Conservation (phyloP, 495 filamentous ascomycete species). For the Xylaria venustula region DNA sequence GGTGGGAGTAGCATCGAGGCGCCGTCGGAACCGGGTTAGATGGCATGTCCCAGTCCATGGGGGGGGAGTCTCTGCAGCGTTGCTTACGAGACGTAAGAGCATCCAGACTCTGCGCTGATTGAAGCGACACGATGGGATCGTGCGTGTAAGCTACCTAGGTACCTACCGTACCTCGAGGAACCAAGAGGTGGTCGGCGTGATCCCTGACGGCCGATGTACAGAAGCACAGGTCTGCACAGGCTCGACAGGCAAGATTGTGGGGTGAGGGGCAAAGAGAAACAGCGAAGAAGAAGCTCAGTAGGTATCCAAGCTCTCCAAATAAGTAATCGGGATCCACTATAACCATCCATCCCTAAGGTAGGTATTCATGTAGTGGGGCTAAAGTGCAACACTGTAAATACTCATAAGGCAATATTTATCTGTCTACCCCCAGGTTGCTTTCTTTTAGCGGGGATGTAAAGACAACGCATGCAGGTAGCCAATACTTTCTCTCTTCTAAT, state of each 20-base stretch:
- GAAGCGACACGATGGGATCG: slow-evolving; percentile 10
- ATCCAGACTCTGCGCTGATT: neutral
- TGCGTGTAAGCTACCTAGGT: neutral
- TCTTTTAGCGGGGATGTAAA: too few relatives aligned
- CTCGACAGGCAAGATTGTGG: too few relatives aligned
- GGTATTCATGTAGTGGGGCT: neutral
- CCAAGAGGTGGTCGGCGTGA: neutral
- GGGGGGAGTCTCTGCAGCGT: neutral
- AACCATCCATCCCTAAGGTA: too few relatives aligned
- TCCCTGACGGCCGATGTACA: neutral
- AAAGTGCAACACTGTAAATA: too few relatives aligned
- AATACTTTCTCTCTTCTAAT: neutral
- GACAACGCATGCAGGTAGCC: neutral
- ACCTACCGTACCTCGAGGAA: too few relatives aligned
- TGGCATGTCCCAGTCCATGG: neutral
- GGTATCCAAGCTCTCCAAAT: too few relatives aligned
- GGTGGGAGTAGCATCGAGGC: slow-evolving; percentile 7
- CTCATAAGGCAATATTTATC: too few relatives aligned
- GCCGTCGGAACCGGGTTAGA: slow-evolving; percentile 7
- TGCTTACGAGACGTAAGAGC: neutral
- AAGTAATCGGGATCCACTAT: too few relatives aligned
- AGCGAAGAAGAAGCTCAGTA: too few relatives aligned
- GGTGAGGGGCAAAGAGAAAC: too few relatives aligned
- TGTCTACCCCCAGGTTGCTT: too few relatives aligned
- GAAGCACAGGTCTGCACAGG: too few relatives aligned